Percentiles rank a stretch among this genome's conserved stretches.
Conservation (phyloP, 148 eudicot species). For the Fallopia convolvulus region DNA sequence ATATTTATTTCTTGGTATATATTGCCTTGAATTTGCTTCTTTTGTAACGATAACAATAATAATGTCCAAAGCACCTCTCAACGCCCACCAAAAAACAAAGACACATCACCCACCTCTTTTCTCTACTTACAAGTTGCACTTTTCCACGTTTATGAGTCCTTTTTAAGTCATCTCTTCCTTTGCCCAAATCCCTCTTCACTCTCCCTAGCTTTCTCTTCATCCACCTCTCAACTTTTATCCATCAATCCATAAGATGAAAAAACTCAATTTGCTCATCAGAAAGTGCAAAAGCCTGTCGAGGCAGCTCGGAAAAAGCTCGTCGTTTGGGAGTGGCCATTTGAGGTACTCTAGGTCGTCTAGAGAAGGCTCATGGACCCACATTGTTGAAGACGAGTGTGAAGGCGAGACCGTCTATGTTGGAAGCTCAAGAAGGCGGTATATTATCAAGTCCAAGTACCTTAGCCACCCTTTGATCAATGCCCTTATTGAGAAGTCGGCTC, state of each 20-base stretch:
- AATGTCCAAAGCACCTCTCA: conserved; percentile 7
- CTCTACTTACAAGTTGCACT: conserved; percentile 3
- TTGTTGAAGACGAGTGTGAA: conserved; percentile 10
- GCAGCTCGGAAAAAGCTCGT: conserved; percentile 38
- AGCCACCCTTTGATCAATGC: conserved; percentile 60
- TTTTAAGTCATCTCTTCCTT: conserved; percentile 2
- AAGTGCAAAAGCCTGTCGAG: conserved; percentile 74
- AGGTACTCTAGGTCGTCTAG: conserved; percentile 47
- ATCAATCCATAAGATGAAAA: conserved; percentile 39
- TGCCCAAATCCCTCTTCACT: background rate
- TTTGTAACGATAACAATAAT: background rate
- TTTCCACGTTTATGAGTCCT: background rate
- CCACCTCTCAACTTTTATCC: background rate
- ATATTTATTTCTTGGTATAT: background rate
- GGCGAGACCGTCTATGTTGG: conserved; percentile 59
- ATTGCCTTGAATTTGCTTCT: background rate
- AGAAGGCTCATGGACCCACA: conserved; percentile 19
- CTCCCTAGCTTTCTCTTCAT: background rate
- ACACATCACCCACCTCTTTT: conserved; percentile 5
- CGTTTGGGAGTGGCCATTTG: conserved; percentile 38
- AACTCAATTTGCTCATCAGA: conserved; percentile 43
- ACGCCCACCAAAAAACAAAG: conserved; percentile 5
- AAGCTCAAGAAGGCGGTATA: conserved; percentile 50
- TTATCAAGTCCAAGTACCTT: conserved; percentile 47
- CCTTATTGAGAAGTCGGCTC: conserved; percentile 48